Evolutionary conservation across 1,139 yeast genomes (phyloP).

Genomic region (Geotrichum cucujoidarum): DNA sequence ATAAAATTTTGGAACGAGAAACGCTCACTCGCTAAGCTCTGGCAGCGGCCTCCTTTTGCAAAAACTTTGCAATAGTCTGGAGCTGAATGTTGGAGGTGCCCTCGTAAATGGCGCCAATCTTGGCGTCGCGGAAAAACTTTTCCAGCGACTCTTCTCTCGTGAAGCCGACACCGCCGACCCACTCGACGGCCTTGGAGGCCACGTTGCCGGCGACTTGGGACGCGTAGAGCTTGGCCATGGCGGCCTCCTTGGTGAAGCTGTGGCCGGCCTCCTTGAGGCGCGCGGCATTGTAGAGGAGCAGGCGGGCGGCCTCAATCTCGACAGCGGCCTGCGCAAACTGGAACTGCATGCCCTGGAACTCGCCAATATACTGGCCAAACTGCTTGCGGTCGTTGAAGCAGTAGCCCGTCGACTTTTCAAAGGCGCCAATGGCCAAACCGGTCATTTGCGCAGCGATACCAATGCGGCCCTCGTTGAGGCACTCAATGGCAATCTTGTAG

Average conservation of each 20-base stretch:
- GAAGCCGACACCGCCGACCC: slow-evolving; percentile 48
- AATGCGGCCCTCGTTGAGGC: slow-evolving; percentile 44
- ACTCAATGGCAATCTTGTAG: slow-evolving; percentile 44
- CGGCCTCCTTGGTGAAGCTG: slow-evolving; percentile 42
- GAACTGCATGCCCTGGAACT: slow-evolving; percentile 46
- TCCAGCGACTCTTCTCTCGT: slow-evolving; percentile 42
- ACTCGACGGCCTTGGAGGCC: slow-evolving; percentile 42
- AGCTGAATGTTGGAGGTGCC: slow-evolving; percentile 45
- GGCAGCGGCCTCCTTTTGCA: slow-evolving; percentile 34
- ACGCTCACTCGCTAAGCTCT: no score
- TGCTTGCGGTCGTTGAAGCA: slow-evolving; percentile 42
- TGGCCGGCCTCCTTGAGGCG: slow-evolving; percentile 42
- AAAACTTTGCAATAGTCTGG: slow-evolving; percentile 42
- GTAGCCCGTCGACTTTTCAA: slow-evolving; percentile 40
- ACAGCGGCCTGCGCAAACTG: slow-evolving; percentile 45
- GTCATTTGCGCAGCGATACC: slow-evolving; percentile 47
- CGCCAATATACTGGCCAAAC: slow-evolving; percentile 43
- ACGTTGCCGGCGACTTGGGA: slow-evolving; percentile 42
- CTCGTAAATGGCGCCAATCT: slow-evolving; percentile 45
- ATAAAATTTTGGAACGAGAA: no score
- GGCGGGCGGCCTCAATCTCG: slow-evolving; percentile 44
- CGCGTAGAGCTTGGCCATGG: slow-evolving; percentile 44
- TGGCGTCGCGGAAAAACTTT: slow-evolving; percentile 44
- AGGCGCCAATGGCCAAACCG: slow-evolving; percentile 45
- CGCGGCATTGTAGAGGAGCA: slow-evolving; percentile 43